Evolutionary conservation across 2,329 filamentous ascomycete genomes (phyloP), one percentile per base, ranked within the genome.

Genomic region (Phialocephala sp.): DNA sequence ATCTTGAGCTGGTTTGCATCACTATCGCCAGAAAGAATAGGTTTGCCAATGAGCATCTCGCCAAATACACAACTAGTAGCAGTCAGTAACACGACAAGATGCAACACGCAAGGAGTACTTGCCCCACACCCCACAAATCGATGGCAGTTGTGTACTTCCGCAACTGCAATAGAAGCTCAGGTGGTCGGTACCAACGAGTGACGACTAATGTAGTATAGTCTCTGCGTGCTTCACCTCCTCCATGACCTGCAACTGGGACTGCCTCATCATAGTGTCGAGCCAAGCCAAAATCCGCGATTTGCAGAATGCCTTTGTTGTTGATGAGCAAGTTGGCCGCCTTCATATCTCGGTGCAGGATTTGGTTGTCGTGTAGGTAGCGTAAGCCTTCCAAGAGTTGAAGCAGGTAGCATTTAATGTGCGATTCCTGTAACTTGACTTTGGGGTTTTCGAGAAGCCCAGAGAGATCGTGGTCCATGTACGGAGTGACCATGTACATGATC

Each of bases 401-500:
- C 87, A 99, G 89, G 79, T 99, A 99, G 81, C 95, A 99, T 79
- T 99, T 99, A 79, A 98, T 97, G 77, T 98, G 94, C 4, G 92
- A 86, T 75, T 94, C 90, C 58, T 91, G 91, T 74, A 99, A 94
- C 47, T 87, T 86, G 45, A 99, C 94, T 8, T 90, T 89, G 11
- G 94, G 94, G 74, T 99, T 99, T 78, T 98, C 95, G 73, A 99
- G 88, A 36, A 99, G 87, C 54, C 95, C 95, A 9, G 94, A 97
- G n/a, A 99, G 85, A 79, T 99, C 95, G 80, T 99, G 95, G 73
- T 98, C 94, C 93, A 98, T 97, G 79, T 99, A 99, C 8, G 94
- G 95, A 54, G 90, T 97, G 60, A 97, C 94, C 95, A 99, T 99
- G 80, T 98, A 98, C 84, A 99, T 93, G 72, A 94, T 94, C 3